phyloP scores from a whole-genome alignment of 176 grass and related monocot genomes.

The Leersia perrieri region DNA sequence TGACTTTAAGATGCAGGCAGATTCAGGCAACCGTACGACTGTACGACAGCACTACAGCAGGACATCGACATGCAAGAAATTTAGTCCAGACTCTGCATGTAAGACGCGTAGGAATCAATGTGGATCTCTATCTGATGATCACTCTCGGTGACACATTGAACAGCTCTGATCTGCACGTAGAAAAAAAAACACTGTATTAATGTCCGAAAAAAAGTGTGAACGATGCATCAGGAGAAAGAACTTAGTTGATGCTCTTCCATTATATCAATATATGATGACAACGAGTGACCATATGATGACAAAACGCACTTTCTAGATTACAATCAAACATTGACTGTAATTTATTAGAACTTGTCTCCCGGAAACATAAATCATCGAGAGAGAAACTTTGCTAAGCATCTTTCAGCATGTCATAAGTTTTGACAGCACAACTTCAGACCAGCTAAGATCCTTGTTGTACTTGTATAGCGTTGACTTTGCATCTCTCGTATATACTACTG shows the following conservation, averaged over 20 bases:
- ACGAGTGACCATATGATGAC: not conserved
- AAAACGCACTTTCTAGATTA: not conserved
- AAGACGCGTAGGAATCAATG: conserved; percentile 5
- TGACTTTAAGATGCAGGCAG: not conserved
- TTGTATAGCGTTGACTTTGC: conserved; percentile 31
- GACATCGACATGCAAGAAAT: not conserved
- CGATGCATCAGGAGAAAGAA: not conserved
- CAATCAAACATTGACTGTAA: not conserved
- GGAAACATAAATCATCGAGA: not conserved
- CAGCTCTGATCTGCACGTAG: not conserved
- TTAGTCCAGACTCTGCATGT: not conserved
- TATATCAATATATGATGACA: not conserved
- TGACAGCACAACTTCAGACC: not conserved
- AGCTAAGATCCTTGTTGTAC: not conserved
- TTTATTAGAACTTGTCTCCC: not conserved
- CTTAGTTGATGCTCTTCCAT: not conserved
- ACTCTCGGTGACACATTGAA: not conserved
- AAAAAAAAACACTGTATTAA: not conserved
- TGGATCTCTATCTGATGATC: conserved; percentile 7
- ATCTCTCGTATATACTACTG: conserved; percentile 16
- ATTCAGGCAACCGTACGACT: not conserved
- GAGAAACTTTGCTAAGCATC: not conserved
- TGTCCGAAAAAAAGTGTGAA: not conserved
- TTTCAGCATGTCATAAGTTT: not conserved
- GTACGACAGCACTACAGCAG: not conserved